Conservation (phyloP, 108 stramenopile species). For the Pelagomonas calceolata region DNA sequence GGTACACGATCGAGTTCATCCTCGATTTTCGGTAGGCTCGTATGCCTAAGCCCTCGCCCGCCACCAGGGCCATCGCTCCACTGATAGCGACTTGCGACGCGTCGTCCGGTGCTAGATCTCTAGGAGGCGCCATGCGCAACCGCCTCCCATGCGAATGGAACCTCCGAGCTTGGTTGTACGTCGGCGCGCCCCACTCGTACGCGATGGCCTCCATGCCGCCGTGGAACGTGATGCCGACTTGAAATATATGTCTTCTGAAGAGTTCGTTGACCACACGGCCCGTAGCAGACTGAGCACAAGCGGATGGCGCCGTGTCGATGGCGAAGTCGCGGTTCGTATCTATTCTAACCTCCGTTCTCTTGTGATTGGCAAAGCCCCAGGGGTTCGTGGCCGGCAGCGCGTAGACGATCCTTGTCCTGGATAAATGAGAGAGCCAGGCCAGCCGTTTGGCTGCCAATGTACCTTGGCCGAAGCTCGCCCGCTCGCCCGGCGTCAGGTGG, state of each 20-base stretch:
- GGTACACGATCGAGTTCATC: conserved; percentile 72
- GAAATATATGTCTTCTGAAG: conserved; percentile 76
- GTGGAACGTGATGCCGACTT: conserved; percentile 86
- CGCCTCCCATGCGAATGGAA: background rate
- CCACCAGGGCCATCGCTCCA: conserved; percentile 33
- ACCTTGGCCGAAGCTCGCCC: conserved; percentile 12
- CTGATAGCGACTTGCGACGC: conserved; percentile 38
- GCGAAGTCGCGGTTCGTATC: conserved; percentile 89
- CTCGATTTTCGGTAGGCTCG: conserved; percentile 36
- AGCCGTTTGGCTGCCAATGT: conserved; percentile 22
- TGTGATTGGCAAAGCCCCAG: conserved; percentile 58
- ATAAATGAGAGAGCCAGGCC: conserved; percentile 67
- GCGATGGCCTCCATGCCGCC: conserved; percentile 79
- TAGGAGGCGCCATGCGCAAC: background rate
- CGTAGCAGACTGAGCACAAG: conserved; percentile 80
- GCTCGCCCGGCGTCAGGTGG: background rate
- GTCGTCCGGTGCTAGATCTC: conserved; percentile 49
- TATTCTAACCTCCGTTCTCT: conserved; percentile 45
- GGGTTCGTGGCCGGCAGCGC: conserved; percentile 71
- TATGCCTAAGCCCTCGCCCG: conserved; percentile 33
- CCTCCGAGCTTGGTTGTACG: conserved; percentile 22
- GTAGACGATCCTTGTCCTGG: conserved; percentile 64
- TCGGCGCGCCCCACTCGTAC: conserved; percentile 81
- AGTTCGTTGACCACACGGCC: conserved; percentile 80
- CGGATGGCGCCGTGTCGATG: conserved; percentile 37